A percentile compares a stretch with the other conserved stretches of the same genome.
phyloP scores from a whole-genome alignment of 805 yeast species.

The Lachancea waltii region DNA sequence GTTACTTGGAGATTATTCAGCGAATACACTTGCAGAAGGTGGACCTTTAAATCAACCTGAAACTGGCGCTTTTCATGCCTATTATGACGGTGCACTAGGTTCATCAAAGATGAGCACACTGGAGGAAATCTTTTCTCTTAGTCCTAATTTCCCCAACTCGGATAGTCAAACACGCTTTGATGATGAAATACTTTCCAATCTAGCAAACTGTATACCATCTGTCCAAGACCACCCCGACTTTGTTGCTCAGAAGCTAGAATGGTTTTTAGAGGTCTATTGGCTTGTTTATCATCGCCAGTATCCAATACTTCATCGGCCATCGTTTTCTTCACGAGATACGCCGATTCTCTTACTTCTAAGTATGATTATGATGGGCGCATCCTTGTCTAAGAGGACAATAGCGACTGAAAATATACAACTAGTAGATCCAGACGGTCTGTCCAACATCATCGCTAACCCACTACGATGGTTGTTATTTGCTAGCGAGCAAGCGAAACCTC shows the following conservation, averaged over 20 bases:
- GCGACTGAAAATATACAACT: slow-evolving; percentile 2
- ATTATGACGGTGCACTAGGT: slow-evolving; percentile 8
- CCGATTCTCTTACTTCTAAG: slow-evolving; percentile 7
- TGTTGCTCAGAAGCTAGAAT: slow-evolving; percentile 3
- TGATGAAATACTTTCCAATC: slow-evolving; percentile 5
- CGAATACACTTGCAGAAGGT: slow-evolving; percentile 2
- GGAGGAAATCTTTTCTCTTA: slow-evolving; percentile 9
- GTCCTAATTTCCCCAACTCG: slow-evolving; percentile 8
- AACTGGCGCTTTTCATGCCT: slow-evolving; percentile 9
- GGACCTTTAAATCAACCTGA: slow-evolving; percentile 8
- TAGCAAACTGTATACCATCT: slow-evolving; percentile 6
- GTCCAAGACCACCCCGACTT: slow-evolving; percentile 7
- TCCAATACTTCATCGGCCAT: slow-evolving; percentile 10
- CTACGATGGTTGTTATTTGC: slow-evolving; percentile 11
- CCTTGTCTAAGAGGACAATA: slow-evolving; percentile 7
- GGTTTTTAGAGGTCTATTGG: slow-evolving; percentile 11
- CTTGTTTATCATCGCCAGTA: slow-evolving; percentile 10
- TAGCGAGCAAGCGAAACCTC: slow-evolving; percentile 11
- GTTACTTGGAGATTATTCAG: slow-evolving; percentile 6
- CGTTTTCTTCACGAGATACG: slow-evolving; percentile 8
- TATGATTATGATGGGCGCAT: slow-evolving; percentile 11
- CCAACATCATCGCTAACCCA: slow-evolving; percentile 9
- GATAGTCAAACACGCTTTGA: slow-evolving; percentile 10
- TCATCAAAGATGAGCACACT: slow-evolving; percentile 7
- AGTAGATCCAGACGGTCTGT: slow-evolving; percentile 8